Percentiles rank a stretch among this genome's conserved stretches.
Evolutionary conservation across 768 basidiomycete species (phyloP).

Genomic region (Collybiopsis luxurians): DNA sequence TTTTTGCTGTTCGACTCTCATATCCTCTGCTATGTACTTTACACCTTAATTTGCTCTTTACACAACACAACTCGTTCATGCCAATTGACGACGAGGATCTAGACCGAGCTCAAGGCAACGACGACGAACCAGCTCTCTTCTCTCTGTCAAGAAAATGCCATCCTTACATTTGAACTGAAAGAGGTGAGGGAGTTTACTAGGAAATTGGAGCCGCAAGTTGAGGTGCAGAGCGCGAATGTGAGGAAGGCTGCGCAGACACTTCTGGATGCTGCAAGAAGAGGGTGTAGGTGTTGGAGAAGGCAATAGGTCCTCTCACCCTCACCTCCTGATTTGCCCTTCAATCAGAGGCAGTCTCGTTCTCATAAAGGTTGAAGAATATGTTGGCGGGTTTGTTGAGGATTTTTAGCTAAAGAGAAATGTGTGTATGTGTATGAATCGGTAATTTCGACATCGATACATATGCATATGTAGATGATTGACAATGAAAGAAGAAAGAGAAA

Average conservation of each 20-base stretch:
- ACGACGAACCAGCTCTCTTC: background rate
- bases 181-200: conserved; percentile 82
- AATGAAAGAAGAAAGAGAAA: no score
- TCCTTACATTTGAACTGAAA: conserved; percentile 62
- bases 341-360: conserved; percentile 41
- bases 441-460: no score
- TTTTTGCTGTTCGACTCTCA: no score
- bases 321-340: background rate
- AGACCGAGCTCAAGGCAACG: no score
- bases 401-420: conserved; percentile 42
- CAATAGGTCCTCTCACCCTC: no score
- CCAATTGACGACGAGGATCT: no score
- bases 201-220: conserved; percentile 80
- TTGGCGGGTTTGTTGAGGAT: conserved; percentile 47
- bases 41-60: no score
- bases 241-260: conserved; percentile 76
- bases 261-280: no score
- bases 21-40: no score
- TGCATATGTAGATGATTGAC: no score
- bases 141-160: conserved; percentile 57
- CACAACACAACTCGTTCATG: no score
- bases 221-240: conserved; percentile 71
- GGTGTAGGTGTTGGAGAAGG: no score
- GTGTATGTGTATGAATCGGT: background rate
- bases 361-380: conserved; percentile 51